A percentile compares a stretch with the other conserved stretches of the same genome.
Evolutionary conservation across 1,139 yeast species (phyloP).

Genomic region (Blastobotrys serpentis): DNA sequence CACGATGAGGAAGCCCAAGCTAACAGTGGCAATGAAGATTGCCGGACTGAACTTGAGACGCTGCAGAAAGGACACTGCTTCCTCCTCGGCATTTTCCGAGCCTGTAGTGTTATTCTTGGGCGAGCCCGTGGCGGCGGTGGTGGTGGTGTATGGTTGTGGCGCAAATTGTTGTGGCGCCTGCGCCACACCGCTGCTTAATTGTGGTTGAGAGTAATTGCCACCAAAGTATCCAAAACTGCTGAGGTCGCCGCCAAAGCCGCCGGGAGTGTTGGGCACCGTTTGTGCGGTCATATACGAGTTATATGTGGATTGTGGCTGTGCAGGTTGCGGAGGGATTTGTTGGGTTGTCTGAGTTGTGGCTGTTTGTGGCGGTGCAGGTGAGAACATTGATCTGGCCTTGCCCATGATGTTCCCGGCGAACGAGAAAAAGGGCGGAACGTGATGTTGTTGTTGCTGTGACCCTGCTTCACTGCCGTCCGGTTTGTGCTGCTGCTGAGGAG

Average conservation of each 20-base stretch:
- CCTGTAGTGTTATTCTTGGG: too few relatives aligned
- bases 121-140: constrained; percentile 9
- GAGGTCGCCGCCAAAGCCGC: background rate
- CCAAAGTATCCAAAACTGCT: background rate
- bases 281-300: background rate
- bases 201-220: constrained; percentile 4
- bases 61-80: constrained; percentile 3
- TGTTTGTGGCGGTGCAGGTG: constrained; percentile 13
- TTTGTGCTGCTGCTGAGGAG: background rate
- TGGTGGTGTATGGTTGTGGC: background rate
- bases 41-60: constrained; percentile 22
- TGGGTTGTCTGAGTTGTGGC: constrained; percentile 1
- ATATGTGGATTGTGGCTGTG: constrained; percentile 4
- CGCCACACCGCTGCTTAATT: background rate
- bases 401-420: constrained; percentile 15
- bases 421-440: constrained; percentile 14
- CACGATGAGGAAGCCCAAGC: constrained; percentile 27
- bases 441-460: constrained; percentile 2
- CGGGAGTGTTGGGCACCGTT: constrained; percentile 3
- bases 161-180: background rate
- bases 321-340: background rate
- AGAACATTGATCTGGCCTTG: constrained; percentile 14
- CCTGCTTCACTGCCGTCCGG: background rate
- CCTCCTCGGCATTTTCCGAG: constrained; percentile 8
- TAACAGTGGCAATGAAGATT: constrained; percentile 25